Evolutionary conservation across 768 basidiomycete species (phyloP).

Genomic region (Dioszegia crocea): DNA sequence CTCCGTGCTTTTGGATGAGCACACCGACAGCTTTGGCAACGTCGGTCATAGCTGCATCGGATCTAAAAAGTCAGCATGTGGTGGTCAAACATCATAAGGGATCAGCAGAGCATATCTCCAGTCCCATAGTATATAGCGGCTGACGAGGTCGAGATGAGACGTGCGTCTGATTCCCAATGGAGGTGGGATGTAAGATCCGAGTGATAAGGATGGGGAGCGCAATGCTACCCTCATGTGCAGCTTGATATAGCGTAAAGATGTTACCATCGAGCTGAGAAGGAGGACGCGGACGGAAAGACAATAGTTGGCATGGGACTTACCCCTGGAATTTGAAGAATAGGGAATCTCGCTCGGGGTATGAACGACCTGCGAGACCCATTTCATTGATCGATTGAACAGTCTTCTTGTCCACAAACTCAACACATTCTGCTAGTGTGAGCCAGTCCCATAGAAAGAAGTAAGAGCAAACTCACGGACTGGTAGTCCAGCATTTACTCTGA

Average conservation of each 20-base stretch:
- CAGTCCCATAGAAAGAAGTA: too few relatives aligned
- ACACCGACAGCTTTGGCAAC: slow-evolving; percentile 60
- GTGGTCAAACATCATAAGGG: too few relatives aligned
- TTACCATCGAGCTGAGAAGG: too few relatives aligned
- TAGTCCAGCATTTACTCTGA: slow-evolving; percentile 61
- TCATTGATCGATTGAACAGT: slow-evolving; percentile 73
- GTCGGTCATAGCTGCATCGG: slow-evolving; percentile 56
- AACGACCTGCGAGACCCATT: slow-evolving; percentile 59
- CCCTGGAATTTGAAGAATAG: slow-evolving; percentile 93
- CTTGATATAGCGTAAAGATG: too few relatives aligned
- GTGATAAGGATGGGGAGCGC: too few relatives aligned
- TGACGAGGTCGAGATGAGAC: too few relatives aligned
- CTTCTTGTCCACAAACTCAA: slow-evolving; percentile 74
- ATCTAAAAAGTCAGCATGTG: slow-evolving; percentile 43
- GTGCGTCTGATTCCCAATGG: too few relatives aligned
- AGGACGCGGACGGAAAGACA: neutral
- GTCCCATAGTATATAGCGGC: too few relatives aligned
- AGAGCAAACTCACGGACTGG: slow-evolving; percentile 62
- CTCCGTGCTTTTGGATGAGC: slow-evolving; percentile 66
- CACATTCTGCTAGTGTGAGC: slow-evolving; percentile 60
- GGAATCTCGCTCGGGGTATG: slow-evolving; percentile 67
- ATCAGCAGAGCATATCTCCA: too few relatives aligned
- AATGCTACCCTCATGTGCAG: too few relatives aligned
- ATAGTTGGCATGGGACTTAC: slow-evolving; percentile 9
- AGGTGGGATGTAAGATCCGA: too few relatives aligned